phyloP scores from a whole-genome alignment of 2,329 filamentous ascomycete species.

The Ophiostoma himal-ulmi region DNA sequence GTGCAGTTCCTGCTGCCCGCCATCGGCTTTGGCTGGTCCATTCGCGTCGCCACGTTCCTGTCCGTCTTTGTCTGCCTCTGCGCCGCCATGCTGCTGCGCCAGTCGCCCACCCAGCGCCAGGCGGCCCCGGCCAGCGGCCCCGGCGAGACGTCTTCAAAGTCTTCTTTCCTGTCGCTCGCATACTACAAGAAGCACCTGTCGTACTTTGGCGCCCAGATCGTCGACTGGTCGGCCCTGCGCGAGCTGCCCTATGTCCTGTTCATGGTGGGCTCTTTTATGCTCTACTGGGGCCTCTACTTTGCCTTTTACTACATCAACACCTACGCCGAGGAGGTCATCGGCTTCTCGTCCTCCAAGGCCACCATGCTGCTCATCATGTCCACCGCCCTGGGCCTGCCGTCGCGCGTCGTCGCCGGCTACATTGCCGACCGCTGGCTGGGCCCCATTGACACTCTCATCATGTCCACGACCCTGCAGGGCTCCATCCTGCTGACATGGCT shows the following conservation, averaged over 20 bases:
- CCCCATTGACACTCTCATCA: slow-evolving; percentile 47
- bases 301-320: slow-evolving; percentile 43
- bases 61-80: slow-evolving; percentile 43
- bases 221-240: slow-evolving; percentile 47
- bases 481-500: slow-evolving; percentile 43
- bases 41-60: slow-evolving; percentile 56
- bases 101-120: not conserved
- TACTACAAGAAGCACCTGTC: not conserved
- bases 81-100: slow-evolving; percentile 39
- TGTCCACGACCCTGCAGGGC: slow-evolving; percentile 40
- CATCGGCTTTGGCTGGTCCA: slow-evolving; percentile 61
- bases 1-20: slow-evolving; percentile 53
- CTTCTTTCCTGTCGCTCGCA: not conserved
- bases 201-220: slow-evolving; percentile 37
- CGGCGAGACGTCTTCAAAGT: not conserved
- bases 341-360: slow-evolving; percentile 44
- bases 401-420: slow-evolving; percentile 48
- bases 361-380: slow-evolving; percentile 52
- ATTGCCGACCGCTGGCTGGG: slow-evolving; percentile 50
- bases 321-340: slow-evolving; percentile 35
- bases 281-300: slow-evolving; percentile 50
- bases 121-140: no score
- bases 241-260: slow-evolving; percentile 42
- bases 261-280: slow-evolving; percentile 36
- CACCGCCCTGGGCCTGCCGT: slow-evolving; percentile 51